Evolutionary conservation across 306 rosid genomes (phyloP).

Genomic region (Gastrolobium bilobum): DNA sequence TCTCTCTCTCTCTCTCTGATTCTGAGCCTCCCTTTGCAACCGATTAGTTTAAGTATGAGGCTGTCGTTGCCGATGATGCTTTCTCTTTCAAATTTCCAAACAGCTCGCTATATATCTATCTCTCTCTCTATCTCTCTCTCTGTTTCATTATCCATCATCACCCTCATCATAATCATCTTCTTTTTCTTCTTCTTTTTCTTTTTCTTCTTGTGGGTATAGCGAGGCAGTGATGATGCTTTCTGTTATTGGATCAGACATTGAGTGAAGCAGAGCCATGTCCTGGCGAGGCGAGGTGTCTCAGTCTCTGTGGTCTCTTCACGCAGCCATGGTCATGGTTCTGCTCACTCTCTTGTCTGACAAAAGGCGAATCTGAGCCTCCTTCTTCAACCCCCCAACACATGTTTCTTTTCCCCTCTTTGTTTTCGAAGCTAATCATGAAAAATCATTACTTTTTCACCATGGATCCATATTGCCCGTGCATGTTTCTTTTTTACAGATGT

Average conservation of each 20-base stretch:
- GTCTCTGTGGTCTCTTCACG: constrained; percentile 38
- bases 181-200: neutral
- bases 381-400: neutral
- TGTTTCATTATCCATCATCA: neutral
- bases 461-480: too few relatives aligned
- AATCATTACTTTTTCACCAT: too few relatives aligned
- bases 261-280: constrained; percentile 31
- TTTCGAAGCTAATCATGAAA: too few relatives aligned
- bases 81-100: constrained; percentile 8
- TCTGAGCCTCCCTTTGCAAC: constrained; percentile 28
- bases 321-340: constrained; percentile 26
- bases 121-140: neutral
- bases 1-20: neutral
- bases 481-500: too few relatives aligned
- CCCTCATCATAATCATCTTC: neutral
- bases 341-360: constrained; percentile 35
- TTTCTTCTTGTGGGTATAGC: neutral
- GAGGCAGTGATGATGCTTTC: constrained; percentile 48
- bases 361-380: constrained; percentile 54
- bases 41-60: constrained; percentile 51
- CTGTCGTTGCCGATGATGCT: constrained; percentile 43
- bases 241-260: constrained; percentile 35
- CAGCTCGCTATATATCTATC: constrained; percentile 21
- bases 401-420: too few relatives aligned
- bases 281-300: constrained; percentile 41